Evolutionary conservation across 2,329 filamentous ascomycete genomes (phyloP), one percentile per base, ranked within the genome.

Genomic region (Fusarium musae): DNA sequence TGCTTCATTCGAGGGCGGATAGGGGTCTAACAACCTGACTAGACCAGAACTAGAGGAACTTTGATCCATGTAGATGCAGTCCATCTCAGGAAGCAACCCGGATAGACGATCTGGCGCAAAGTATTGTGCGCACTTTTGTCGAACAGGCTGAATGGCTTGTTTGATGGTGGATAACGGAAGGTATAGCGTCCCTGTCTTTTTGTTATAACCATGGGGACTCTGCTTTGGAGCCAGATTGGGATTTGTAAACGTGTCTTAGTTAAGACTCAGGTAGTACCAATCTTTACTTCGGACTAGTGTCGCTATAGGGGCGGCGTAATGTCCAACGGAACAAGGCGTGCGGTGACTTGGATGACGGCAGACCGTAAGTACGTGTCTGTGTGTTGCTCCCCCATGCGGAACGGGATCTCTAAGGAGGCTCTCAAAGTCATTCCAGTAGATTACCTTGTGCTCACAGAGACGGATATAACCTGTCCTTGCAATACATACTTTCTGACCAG

Each of bases 161-260:
- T 17, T 43, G 10, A 43, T 23, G 0, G 42, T 43, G 4, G n/a
- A 17, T 17, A 23, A 43, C 4, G 42, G 42, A 43, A 23, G n/a
- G n/a, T 11, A 43, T 43, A 43, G 5, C 4, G 42, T 43, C 0
- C 42, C 42, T 5, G 11, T 0, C 5, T 10, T 23, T 6, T 17
- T 23, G 4, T 9, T 17, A 5, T 43, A 23, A 8, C 10, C 0
- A 17, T 23, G 6, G 6, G n/a, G 1, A 17, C 0, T 26, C 10
- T 43, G n/a, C 4, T 9, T 43, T 23, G 42, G 42, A 11, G 42
- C 42, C 15, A 43, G n/a, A n/a, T 42, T 23, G 9, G 40, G 40
- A 7, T 16, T 42, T 2, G 40, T 23, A 23, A 42, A 42, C 6
- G n/a, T 23, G n/a, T 42, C 13, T 9, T 16, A 23, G 13, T 23